phyloP scores from a whole-genome alignment of 129 eudicot species.

The Pseudognaphalium luteoalbum region DNA sequence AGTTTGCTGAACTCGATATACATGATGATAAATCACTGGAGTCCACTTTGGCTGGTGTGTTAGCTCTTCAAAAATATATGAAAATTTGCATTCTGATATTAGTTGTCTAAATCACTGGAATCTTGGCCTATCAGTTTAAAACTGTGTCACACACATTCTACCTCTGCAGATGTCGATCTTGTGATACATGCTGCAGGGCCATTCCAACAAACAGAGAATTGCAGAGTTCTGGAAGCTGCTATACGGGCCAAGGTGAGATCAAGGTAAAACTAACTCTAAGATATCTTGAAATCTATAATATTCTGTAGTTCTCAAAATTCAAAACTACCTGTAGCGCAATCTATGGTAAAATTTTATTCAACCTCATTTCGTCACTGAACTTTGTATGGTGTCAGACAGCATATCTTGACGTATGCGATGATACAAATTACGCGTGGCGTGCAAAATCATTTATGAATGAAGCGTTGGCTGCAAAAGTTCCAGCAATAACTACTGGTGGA shows the following conservation, averaged over 20 bases:
- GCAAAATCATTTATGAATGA: constrained; percentile 68
- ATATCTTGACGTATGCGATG: constrained; percentile 94
- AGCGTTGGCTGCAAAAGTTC: constrained; percentile 81
- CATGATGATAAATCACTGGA: constrained; percentile 56
- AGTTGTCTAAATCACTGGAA: neutral
- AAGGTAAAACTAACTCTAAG: constrained; percentile 48
- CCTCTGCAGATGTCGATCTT: constrained; percentile 80
- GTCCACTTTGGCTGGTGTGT: constrained; percentile 57
- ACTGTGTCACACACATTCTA: constrained; percentile 4
- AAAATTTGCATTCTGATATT: neutral
- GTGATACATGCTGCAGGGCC: constrained; percentile 97
- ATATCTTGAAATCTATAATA: neutral
- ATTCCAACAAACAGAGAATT: constrained; percentile 80
- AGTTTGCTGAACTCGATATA: constrained; percentile 68
- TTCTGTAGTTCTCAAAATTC: constrained; percentile 4
- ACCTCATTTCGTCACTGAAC: constrained; percentile 12
- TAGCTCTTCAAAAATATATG: constrained; percentile 1
- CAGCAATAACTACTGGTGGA: constrained; percentile 94
- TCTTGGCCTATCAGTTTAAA: neutral
- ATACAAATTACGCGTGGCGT: constrained; percentile 71
- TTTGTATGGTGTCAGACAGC: constrained; percentile 62
- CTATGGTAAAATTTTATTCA: neutral
- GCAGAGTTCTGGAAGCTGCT: constrained; percentile 94
- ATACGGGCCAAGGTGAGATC: constrained; percentile 96
- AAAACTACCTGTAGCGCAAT: neutral